Conservation (phyloP, 2,329 filamentous ascomycete genomes). For the Exserohilum turcica region DNA sequence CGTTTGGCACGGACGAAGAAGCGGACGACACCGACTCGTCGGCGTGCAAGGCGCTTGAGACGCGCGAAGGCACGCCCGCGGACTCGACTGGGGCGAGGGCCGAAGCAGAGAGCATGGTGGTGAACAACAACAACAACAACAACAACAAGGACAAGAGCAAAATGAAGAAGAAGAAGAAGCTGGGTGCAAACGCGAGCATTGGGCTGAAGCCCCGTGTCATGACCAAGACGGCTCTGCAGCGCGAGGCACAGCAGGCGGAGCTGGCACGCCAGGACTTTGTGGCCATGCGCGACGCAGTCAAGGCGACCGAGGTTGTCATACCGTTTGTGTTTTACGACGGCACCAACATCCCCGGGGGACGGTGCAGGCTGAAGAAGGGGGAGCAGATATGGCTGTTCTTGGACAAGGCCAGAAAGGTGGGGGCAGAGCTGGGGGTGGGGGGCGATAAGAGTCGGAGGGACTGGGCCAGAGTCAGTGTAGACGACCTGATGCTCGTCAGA, state of each 20-base stretch:
- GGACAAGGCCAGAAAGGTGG: conserved; percentile 88
- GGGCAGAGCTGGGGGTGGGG: conserved; percentile 78
- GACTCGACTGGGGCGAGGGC: conserved; percentile 44
- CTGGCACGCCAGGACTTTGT: conserved; percentile 79
- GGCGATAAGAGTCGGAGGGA: conserved; percentile 71
- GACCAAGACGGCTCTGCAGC: conserved; percentile 76
- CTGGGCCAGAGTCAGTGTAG: conserved; percentile 92
- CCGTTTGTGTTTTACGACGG: conserved; percentile 98
- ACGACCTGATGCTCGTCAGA: conserved; percentile 91
- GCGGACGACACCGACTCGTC: conserved; percentile 60
- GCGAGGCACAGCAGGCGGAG: conserved; percentile 79
- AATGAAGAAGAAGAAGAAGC: too few relatives aligned
- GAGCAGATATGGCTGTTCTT: conserved; percentile 92
- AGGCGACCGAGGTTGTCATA: conserved; percentile 84
- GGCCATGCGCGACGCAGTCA: conserved; percentile 80
- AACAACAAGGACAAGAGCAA: too few relatives aligned
- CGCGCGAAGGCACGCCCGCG: conserved; percentile 47
- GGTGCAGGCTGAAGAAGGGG: conserved; percentile 87
- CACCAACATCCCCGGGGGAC: conserved; percentile 82
- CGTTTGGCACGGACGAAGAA: conserved; percentile 73
- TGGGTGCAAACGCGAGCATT: conserved; percentile 67
- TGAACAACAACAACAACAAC: too few relatives aligned
- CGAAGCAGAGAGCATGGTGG: conserved; percentile 37
- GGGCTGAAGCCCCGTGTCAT: conserved; percentile 68
- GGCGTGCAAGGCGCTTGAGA: conserved; percentile 44